Evolutionary conservation across 2,329 filamentous ascomycete genomes (phyloP).

Genomic region (Erysiphe pisi): DNA sequence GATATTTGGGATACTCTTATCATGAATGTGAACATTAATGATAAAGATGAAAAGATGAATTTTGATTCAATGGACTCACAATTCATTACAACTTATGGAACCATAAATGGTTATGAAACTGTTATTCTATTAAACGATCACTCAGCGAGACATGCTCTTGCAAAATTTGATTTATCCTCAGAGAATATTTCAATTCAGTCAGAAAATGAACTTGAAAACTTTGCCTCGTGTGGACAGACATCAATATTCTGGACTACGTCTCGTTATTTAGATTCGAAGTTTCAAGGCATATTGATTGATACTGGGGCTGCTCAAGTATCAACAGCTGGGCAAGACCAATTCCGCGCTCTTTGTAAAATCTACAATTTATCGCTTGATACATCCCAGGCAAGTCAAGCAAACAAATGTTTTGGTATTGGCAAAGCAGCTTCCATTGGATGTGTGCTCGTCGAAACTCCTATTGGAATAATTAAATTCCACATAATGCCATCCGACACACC

Average conservation of each 20-base stretch:
- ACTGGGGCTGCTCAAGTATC: not conserved
- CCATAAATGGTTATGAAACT: not conserved
- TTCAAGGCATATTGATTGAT: constrained; percentile 18
- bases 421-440: not conserved
- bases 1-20: not conserved
- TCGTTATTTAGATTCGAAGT: not conserved
- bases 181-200: not conserved
- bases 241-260: not conserved
- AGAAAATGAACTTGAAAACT: not conserved
- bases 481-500: not conserved
- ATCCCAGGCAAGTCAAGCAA: not conserved
- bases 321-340: not conserved
- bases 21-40: not conserved
- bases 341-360: not conserved
- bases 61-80: not conserved
- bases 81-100: not conserved
- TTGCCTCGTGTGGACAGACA: not conserved
- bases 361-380: not conserved
- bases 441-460: not conserved
- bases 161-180: not conserved
- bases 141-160: not conserved
- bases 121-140: not conserved
- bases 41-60: not conserved
- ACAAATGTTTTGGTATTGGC: not conserved
- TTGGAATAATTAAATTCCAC: constrained; percentile 17